Evolutionary conservation across 176 grass and related monocot genomes (phyloP), one percentile per base, ranked within the genome.

Genomic region (Musa acuminata): DNA sequence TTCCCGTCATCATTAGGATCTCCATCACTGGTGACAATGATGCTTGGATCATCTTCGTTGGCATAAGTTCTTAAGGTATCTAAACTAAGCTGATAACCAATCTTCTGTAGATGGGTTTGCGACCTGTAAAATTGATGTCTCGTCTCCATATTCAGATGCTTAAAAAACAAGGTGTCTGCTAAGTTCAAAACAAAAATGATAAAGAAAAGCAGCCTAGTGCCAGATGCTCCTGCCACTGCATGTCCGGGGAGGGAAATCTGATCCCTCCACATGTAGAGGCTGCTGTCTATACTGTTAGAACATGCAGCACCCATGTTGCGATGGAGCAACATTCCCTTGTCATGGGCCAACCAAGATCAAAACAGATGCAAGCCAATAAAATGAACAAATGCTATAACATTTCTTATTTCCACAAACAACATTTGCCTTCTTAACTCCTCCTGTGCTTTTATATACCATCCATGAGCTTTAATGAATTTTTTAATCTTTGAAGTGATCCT

Each of bases 341-440:
- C 55, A 59, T 59, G 55, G 8, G 2, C 55, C 16, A 59, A 59
- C 16, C 12, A n/a, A 59, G 55, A 59, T 19, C 55, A 59, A 6
- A 19, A 17, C 8, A 51, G 62, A 29, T 29, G 27, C 19, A 53
- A 68, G 67, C 70, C 75, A 17, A 82, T 20, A 79, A 68, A 60
- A 52, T 26, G 49, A 62, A 57, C 70, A 83, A 55, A 19, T 69
- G 13, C 10, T 8, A 50, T 1, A 50, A n/a, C 35, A n/a, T 26
- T 8, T 23, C 12, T 13, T 22, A 59, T 51, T 20, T 21, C 20
- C 20, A 12, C 7, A 72, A 23, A 72, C 7, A 17, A 48, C 77
- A 88, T 82, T n/a, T 69, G 67, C 92, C 92, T 91, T 84, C 88
- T 96, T 74, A 88, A 84, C 74, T 89, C 88, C 6, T 88, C 88